Base-by-base conservation (phyloP, 805 yeast genomes). In the Ogataea parapolymorpha region DNA sequence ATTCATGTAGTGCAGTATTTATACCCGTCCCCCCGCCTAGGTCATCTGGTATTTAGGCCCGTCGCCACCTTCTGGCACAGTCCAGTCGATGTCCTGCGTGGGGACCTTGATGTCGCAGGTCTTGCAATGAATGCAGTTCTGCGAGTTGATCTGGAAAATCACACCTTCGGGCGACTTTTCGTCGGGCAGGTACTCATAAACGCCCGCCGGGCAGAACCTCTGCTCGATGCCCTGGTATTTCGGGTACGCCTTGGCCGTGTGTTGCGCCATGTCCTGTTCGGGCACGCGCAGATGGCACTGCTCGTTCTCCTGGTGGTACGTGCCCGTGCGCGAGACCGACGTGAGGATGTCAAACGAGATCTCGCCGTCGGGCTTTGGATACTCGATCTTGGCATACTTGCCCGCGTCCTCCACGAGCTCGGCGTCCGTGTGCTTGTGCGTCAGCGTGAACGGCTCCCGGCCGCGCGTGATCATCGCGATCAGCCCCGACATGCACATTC, bases 51-150 rank as follows among this genome's bases (percentile, higher is more conserved):
- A 93, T 64, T 93, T 93, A 42, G 99, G 99, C 11, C 99, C 99
- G 62, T 85, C 99, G 23, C 98, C 97, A 46, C 99, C 98, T 69
- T 93, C 98, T 6, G 99, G 99, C n/a, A 88, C 96, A 10, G 81
- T 77, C 99, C 99, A 93, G 59, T 78, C 74, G 48, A 93, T 93
- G 59, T 90, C 96, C 66, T 91, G 96, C 1, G 87, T 74, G 6
- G 99, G 99, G 8, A 84, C 95, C 66, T 93, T 93, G 63, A 93
- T 93, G 65, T 93, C 99, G 71, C 99, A 91, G 2, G 98, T 91
- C 66, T 93, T 93, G 70, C 99, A 93, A 65, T 93, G 99, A 51
- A 93, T 90, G 70, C 99, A 93, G 66, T 93, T 93, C 67, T 93
- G 99, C 15, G 95, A 79, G 67, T 93, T 93, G 65, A 93, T 91